Evolutionary conservation across 2,329 filamentous ascomycete species (phyloP).

Genomic region (Rhynchosporium agropyri): DNA sequence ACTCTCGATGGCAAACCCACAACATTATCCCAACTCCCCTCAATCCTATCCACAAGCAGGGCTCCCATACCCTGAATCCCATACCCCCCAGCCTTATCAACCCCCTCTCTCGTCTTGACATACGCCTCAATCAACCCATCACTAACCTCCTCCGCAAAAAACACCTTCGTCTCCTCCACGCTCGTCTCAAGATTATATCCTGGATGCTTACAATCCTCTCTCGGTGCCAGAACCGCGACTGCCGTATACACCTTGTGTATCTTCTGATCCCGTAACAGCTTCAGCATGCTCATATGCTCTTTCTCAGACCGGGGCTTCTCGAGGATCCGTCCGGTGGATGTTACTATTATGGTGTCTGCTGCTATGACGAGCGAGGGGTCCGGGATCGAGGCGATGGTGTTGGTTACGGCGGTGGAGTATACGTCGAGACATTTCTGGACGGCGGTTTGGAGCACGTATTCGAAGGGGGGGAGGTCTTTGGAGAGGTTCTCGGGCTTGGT

Average conservation of each 20-base stretch:
- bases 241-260: slow-evolving; percentile 85
- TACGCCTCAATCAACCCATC: slow-evolving; percentile 87
- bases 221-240: slow-evolving; percentile 79
- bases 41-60: slow-evolving; percentile 84
- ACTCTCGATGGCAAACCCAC: slow-evolving; percentile 83
- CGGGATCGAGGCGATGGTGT: slow-evolving; percentile 43
- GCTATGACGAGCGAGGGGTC: slow-evolving; percentile 87
- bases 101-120: slow-evolving; percentile 84
- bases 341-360: slow-evolving; percentile 89
- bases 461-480: slow-evolving; percentile 77
- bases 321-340: slow-evolving; percentile 72
- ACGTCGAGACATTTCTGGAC: slow-evolving; percentile 81
- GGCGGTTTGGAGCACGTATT: slow-evolving; percentile 90
- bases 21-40: slow-evolving; percentile 91
- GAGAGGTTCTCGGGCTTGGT: slow-evolving; percentile 82
- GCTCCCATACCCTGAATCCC: slow-evolving; percentile 88
- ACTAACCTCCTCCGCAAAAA: slow-evolving; percentile 72
- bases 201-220: slow-evolving; percentile 77
- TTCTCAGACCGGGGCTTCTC: slow-evolving; percentile 87
- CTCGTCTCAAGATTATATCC: slow-evolving; percentile 81
- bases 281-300: slow-evolving; percentile 84
- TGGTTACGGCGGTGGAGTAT: slow-evolving; percentile 44
- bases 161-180: slow-evolving; percentile 90
- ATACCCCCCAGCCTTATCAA: slow-evolving; percentile 95
- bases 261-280: slow-evolving; percentile 74